Conservation (phyloP, 192 early-diverging fungal genomes). For the Mortierella alpina region DNA sequence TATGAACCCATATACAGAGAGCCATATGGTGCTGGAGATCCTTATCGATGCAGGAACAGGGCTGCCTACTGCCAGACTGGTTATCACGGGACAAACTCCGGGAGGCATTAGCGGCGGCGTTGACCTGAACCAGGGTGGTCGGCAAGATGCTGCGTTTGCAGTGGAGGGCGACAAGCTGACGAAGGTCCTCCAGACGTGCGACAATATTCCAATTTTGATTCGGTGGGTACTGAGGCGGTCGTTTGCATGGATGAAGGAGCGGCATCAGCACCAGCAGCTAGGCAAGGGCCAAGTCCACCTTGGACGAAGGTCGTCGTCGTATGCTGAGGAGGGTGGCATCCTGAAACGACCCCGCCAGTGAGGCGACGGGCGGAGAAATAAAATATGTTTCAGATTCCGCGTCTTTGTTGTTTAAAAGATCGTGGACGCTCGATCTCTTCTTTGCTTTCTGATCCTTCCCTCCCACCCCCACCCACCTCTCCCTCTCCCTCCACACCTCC, state of each 20-base stretch:
- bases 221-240: slow-evolving; percentile 48
- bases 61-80: slow-evolving; percentile 12
- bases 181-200: slow-evolving; percentile 31
- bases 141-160: slow-evolving; percentile 7
- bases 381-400: no score
- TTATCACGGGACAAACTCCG: background rate
- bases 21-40: slow-evolving; percentile 33
- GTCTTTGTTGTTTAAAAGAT: no score
- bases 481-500: background rate
- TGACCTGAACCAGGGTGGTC: slow-evolving; percentile 1
- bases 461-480: background rate
- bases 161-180: slow-evolving; percentile 33
- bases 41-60: slow-evolving; percentile 40
- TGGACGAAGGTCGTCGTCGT: slow-evolving; percentile 18
- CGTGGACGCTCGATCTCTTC: background rate
- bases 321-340: slow-evolving; percentile 33
- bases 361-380: no score
- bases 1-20: slow-evolving; percentile 36
- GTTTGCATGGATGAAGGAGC: slow-evolving; percentile 37
- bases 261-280: slow-evolving; percentile 10
- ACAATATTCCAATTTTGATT: slow-evolving; percentile 51
- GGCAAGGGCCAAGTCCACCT: slow-evolving; percentile 1
- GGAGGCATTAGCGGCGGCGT: background rate
- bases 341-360: slow-evolving; percentile 19
- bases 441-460: background rate